These are phyloP conservation scores for Linnemannia elongata DNA, from an alignment of 192 early-diverging fungal species.

Conservation along the genomic window DNA sequence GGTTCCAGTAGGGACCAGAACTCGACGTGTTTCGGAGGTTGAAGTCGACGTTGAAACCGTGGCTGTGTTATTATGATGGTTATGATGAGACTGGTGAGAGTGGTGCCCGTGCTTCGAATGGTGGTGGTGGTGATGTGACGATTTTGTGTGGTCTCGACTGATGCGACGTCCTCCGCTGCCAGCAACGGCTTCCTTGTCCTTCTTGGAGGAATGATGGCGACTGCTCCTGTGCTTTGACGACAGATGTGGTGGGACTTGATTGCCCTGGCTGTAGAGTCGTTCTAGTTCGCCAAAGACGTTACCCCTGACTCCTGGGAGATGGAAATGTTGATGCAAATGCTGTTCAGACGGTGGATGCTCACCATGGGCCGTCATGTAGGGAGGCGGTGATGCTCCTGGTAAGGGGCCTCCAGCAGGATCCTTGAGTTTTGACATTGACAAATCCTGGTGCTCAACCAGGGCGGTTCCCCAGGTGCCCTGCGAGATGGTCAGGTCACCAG, in stretches of 20 bases:
- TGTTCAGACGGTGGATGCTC: conserved; percentile 26
- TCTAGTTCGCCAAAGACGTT: conserved; percentile 56
- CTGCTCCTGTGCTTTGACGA: background rate
- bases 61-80: background rate
- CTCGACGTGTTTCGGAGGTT: conserved; percentile 38
- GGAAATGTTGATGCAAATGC: conserved; percentile 48
- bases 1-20: background rate
- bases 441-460: background rate
- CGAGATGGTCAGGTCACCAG: background rate
- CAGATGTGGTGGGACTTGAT: conserved; percentile 1
- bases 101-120: conserved; percentile 17
- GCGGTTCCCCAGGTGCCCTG: conserved; percentile 7
- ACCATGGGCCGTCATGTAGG: conserved; percentile 34
- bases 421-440: background rate
- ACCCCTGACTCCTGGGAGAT: conserved; percentile 47
- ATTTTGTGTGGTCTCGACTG: background rate
- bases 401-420: background rate
- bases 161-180: conserved; percentile 8
- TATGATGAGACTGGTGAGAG: conserved; percentile 8
- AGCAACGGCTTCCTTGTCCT: conserved; percentile 9
- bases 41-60: conserved; percentile 54
- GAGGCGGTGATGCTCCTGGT: conserved; percentile 30
- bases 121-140: background rate
- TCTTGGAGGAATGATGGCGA: conserved; percentile 25
- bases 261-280: conserved; percentile 30